These are phyloP conservation scores for Tylopilus sp. DNA, from an alignment of 768 basidiomycete genomes.

Conservation along the genomic window DNA sequence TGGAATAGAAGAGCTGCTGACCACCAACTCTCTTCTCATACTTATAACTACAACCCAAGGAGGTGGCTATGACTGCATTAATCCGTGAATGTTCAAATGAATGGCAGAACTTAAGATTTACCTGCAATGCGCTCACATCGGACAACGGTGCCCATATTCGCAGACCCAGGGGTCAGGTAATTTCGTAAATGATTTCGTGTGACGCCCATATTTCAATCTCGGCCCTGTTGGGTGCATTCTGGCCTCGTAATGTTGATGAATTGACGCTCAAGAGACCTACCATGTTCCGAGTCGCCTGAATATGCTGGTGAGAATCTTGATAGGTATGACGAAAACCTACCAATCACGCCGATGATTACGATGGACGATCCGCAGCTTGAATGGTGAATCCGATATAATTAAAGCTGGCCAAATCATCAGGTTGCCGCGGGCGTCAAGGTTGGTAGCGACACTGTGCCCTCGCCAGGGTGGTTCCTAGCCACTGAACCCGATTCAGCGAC, in stretches of 20 bases:
- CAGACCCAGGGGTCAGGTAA: neutral
- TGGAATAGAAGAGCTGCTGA: neutral
- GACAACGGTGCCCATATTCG: neutral
- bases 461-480: too few species aligned
- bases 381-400: too few species aligned
- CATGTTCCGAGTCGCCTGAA: neutral
- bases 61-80: neutral
- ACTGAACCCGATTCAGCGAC: too few species aligned
- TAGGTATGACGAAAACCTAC: neutral
- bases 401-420: too few species aligned
- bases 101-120: neutral
- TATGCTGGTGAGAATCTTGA: neutral
- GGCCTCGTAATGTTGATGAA: neutral
- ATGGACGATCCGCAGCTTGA: too few species aligned
- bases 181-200: neutral
- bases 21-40: neutral
- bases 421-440: too few species aligned
- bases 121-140: neutral
- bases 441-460: too few species aligned
- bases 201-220: neutral
- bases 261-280: neutral
- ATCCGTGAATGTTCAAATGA: neutral
- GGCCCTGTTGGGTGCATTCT: neutral
- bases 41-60: conserved; percentile 4
- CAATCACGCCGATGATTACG: neutral